A percentile compares a stretch with the other conserved stretches of the same genome.
These are phyloP conservation scores for Euptelea pleiosperma DNA, from an alignment of 164 flowering plant species.

Conservation along the genomic window DNA sequence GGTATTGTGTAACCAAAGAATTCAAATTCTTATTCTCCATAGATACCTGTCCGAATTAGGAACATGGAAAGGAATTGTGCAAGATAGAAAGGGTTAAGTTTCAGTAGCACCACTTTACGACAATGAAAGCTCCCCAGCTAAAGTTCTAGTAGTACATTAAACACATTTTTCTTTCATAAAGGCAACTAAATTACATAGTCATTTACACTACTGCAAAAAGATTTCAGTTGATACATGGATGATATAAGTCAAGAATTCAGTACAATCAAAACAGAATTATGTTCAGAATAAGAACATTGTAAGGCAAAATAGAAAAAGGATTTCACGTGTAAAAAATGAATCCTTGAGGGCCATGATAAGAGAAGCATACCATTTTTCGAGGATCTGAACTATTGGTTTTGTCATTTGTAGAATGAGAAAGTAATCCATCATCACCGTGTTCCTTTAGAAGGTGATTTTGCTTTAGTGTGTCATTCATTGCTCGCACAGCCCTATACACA, in stretches of 20 bases:
- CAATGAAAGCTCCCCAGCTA: too few relatives aligned
- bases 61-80: too few relatives aligned
- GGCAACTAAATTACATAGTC: too few relatives aligned
- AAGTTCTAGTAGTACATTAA: too few relatives aligned
- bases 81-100: too few relatives aligned
- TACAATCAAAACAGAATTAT: not conserved
- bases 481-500: conserved; percentile 81
- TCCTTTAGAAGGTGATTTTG: conserved; percentile 72
- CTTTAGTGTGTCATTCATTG: conserved; percentile 91
- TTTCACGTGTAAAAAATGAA: not conserved
- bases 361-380: conserved; percentile 51
- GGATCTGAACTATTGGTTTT: conserved; percentile 30
- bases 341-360: not conserved
- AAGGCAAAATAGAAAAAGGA: not conserved
- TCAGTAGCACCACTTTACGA: too few relatives aligned
- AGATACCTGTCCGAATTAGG: too few relatives aligned
- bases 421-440: conserved; percentile 44
- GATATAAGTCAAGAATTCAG: not conserved
- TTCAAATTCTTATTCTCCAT: too few relatives aligned
- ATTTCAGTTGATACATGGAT: not conserved
- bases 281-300: too few relatives aligned
- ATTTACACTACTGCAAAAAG: too few relatives aligned
- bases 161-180: too few relatives aligned
- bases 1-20: too few relatives aligned
- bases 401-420: conserved; percentile 37